These are phyloP conservation scores for Boletus smithii DNA, from an alignment of 1,284 basidiomycete genomes.

Conservation along the genomic window DNA sequence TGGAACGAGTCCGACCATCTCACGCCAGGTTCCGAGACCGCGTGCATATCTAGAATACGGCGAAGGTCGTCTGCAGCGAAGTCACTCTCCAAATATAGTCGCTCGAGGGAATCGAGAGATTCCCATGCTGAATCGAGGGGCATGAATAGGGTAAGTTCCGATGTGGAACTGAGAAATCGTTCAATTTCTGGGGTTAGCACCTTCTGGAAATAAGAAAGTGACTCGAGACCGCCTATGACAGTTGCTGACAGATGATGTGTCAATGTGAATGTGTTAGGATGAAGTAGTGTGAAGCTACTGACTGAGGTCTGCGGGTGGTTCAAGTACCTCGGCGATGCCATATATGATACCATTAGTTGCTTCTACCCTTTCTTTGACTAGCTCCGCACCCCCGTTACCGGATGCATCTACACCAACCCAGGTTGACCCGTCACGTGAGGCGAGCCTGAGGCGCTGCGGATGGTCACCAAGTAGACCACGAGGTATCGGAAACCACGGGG, in stretches of 20 bases:
- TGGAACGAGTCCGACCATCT: slow-evolving; percentile 63
- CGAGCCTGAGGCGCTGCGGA: slow-evolving; percentile 77
- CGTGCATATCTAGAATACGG: slow-evolving; percentile 76
- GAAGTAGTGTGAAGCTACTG: slow-evolving; percentile 25
- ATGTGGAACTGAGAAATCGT: slow-evolving; percentile 54
- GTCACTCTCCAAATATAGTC: slow-evolving; percentile 81
- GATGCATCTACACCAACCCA: slow-evolving; percentile 72
- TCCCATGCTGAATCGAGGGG: slow-evolving; percentile 83
- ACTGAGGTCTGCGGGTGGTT: slow-evolving; percentile 77
- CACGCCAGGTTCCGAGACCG: slow-evolving; percentile 55
- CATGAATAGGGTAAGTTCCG: slow-evolving; percentile 87
- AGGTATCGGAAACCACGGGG: slow-evolving; percentile 83
- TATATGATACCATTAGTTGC: slow-evolving; percentile 78
- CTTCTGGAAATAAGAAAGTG: slow-evolving; percentile 67
- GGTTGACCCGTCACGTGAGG: slow-evolving; percentile 46
- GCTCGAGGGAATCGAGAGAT: slow-evolving; percentile 61
- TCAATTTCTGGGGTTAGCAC: slow-evolving; percentile 59
- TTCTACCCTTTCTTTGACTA: slow-evolving; percentile 53
- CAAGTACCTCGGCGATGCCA: slow-evolving; percentile 73
- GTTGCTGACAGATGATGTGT: slow-evolving; percentile 12
- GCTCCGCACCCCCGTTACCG: slow-evolving; percentile 64
- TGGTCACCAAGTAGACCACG: slow-evolving; percentile 79
- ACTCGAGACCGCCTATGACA: slow-evolving; percentile 54
- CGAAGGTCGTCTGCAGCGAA: slow-evolving; percentile 78
- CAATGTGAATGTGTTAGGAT: not conserved